Percentiles rank a stretch among this genome's conserved stretches.
Conservation (phyloP, 1,284 basidiomycete genomes). For the Tilletiaria anomala region DNA sequence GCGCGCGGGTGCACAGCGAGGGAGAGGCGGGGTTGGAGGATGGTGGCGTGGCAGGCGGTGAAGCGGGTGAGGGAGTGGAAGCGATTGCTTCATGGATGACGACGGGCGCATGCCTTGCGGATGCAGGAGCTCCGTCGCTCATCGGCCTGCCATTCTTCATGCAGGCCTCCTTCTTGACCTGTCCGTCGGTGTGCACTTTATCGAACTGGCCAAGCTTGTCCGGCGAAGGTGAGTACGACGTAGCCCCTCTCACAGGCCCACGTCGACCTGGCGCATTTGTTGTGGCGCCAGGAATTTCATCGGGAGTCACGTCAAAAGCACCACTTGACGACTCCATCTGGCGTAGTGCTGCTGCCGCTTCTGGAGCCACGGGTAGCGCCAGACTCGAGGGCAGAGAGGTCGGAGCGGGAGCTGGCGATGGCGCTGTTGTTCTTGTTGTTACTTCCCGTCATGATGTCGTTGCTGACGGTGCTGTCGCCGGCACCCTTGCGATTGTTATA, state of each 20-base stretch:
- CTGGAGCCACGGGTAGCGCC: background rate
- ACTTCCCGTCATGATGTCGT: background rate
- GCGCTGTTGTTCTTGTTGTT: too few relatives aligned
- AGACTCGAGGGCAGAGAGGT: background rate
- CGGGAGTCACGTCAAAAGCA: slow-evolving; percentile 16
- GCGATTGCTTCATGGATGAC: too few relatives aligned
- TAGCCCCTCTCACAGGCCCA: slow-evolving; percentile 29
- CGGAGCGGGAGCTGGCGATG: slow-evolving; percentile 1
- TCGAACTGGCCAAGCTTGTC: background rate
- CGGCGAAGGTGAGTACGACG: slow-evolving; percentile 8
- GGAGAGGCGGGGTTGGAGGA: too few relatives aligned
- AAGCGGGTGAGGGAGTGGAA: too few relatives aligned
- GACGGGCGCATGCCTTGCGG: too few relatives aligned
- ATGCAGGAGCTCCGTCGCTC: too few relatives aligned
- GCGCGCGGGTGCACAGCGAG: too few relatives aligned
- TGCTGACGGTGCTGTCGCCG: slow-evolving; percentile 5
- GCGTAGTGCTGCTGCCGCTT: slow-evolving; percentile 12
- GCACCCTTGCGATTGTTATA: slow-evolving; percentile 15
- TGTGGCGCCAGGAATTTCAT: slow-evolving; percentile 25
- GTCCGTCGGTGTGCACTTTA: too few relatives aligned
- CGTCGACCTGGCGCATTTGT: slow-evolving; percentile 16
- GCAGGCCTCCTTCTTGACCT: too few relatives aligned
- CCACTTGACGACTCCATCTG: slow-evolving; percentile 25
- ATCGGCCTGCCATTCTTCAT: too few relatives aligned
- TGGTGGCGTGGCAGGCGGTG: too few relatives aligned